phyloP scores from a whole-genome alignment of 805 yeast species.

The Pichia nanzhaoensis region DNA sequence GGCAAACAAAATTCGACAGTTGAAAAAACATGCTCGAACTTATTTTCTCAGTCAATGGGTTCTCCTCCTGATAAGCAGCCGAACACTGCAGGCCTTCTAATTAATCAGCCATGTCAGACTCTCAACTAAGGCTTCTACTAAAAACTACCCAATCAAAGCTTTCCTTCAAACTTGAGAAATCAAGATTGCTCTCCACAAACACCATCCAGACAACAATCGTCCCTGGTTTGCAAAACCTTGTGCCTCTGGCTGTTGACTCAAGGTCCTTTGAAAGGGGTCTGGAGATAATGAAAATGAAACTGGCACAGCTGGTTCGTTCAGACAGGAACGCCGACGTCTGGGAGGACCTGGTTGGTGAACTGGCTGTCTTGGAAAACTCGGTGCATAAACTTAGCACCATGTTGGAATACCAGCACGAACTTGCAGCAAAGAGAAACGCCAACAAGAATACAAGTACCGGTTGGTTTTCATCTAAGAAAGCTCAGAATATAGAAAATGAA shows the following conservation, averaged over 20 bases:
- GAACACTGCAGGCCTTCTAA: neutral
- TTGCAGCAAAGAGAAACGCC: neutral
- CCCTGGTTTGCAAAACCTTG: slow-evolving; percentile 5
- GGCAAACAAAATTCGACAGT: too few relatives aligned
- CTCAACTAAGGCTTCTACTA: slow-evolving; percentile 11
- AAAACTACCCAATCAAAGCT: slow-evolving; percentile 12
- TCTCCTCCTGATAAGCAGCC: too few relatives aligned
- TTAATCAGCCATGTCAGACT: slow-evolving; percentile 1
- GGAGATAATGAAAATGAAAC: slow-evolving; percentile 9
- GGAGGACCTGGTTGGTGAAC: slow-evolving; percentile 17
- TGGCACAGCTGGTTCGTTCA: slow-evolving; percentile 12
- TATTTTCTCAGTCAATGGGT: too few relatives aligned
- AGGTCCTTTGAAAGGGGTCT: slow-evolving; percentile 14
- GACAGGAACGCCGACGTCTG: slow-evolving; percentile 16
- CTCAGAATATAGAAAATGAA: too few relatives aligned
- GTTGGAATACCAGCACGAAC: slow-evolving; percentile 7
- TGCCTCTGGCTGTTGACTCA: slow-evolving; percentile 5
- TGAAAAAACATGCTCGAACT: too few relatives aligned
- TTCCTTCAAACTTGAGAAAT: slow-evolving; percentile 10
- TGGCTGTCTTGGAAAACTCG: slow-evolving; percentile 11
- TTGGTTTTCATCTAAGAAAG: too few relatives aligned
- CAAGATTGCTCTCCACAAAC: slow-evolving; percentile 10
- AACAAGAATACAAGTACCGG: too few relatives aligned
- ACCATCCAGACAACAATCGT: slow-evolving; percentile 7
- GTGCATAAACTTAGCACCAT: slow-evolving; percentile 6